phyloP scores from a whole-genome alignment of 108 stramenopile genomes.

The Skeletonema marinoi region DNA sequence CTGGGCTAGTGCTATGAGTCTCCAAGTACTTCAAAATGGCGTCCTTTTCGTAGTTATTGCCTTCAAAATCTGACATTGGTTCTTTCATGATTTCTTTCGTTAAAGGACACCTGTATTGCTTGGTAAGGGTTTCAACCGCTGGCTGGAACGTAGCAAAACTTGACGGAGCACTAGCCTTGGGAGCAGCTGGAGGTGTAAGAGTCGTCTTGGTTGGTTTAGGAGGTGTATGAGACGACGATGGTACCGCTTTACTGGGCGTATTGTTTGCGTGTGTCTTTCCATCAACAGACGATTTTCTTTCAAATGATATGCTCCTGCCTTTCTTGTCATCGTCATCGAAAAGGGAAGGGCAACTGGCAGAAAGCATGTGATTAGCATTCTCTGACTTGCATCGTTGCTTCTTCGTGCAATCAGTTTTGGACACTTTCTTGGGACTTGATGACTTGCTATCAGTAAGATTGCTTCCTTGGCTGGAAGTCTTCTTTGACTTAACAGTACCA shows the following conservation, averaged over 20 bases:
- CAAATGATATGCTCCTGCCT: background rate
- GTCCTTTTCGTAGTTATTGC: conserved; percentile 33
- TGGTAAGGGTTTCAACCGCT: conserved; percentile 11
- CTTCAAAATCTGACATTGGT: conserved; percentile 44
- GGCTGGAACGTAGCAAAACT: background rate
- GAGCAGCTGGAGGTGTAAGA: background rate
- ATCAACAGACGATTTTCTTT: background rate
- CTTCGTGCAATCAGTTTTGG: background rate
- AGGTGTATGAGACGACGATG: background rate
- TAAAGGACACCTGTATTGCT: conserved; percentile 31
- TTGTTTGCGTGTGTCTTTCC: background rate
- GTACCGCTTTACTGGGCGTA: background rate
- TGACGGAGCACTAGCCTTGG: background rate
- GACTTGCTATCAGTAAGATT: background rate
- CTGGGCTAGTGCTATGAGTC: conserved; percentile 34
- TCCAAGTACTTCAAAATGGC: conserved; percentile 44
- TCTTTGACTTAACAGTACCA: background rate
- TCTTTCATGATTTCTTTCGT: conserved; percentile 40
- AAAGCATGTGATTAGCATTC: background rate
- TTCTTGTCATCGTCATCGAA: background rate
- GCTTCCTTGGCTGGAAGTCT: background rate
- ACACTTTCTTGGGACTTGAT: background rate
- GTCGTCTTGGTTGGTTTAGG: background rate
- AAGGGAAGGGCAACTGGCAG: background rate
- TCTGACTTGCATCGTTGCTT: background rate